phyloP scores from a whole-genome alignment of 2,329 filamentous ascomycete genomes.

The Lachnellula arida region DNA sequence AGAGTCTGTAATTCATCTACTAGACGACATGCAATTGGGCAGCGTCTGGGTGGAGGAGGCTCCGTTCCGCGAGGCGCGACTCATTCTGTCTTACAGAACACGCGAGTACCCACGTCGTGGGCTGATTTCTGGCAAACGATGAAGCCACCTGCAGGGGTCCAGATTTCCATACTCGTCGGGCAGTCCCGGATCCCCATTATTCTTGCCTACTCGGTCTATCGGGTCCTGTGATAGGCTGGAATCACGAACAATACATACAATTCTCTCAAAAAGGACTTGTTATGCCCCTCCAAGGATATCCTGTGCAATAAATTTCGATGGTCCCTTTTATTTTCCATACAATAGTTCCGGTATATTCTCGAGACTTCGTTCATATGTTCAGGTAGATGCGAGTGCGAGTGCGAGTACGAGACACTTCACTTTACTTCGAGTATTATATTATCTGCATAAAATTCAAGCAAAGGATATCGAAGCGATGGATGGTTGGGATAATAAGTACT shows the following conservation, averaged over 20 bases:
- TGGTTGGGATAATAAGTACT: no score
- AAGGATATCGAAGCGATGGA: background rate
- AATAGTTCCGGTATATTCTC: constrained; percentile 5
- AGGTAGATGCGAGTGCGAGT: background rate
- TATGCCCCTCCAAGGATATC: background rate
- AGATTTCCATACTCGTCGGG: background rate
- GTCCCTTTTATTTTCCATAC: background rate
- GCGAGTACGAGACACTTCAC: background rate
- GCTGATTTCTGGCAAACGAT: constrained; percentile 14
- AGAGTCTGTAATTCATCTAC: no score
- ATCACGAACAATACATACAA: background rate
- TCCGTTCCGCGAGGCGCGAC: background rate
- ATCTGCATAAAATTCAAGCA: background rate
- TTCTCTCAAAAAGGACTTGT: background rate
- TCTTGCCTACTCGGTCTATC: background rate
- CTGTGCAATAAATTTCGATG: background rate
- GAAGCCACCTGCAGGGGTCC: background rate
- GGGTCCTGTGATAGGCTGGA: background rate
- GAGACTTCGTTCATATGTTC: constrained; percentile 3
- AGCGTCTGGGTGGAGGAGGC: background rate
- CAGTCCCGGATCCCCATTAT: background rate
- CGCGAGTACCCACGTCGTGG: constrained; percentile 18
- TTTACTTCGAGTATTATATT: background rate
- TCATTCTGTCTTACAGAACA: constrained; percentile 6
- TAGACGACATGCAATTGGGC: background rate